These are phyloP conservation scores for Fereydounia khargensis DNA, from an alignment of 1,284 basidiomycete species.

Conservation along the genomic window DNA sequence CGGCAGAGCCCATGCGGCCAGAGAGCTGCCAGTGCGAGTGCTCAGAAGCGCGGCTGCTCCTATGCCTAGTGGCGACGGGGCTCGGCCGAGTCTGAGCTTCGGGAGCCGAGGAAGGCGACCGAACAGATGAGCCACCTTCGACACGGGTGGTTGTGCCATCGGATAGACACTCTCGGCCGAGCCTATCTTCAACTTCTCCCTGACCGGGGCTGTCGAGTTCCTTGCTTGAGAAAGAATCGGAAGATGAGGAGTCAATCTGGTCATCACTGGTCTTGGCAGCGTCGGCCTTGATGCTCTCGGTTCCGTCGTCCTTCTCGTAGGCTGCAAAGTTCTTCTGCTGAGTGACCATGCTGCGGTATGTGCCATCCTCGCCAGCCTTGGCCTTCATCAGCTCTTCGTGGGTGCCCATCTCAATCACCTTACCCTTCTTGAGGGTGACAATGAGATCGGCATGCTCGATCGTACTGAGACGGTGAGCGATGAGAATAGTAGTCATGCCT, in stretches of 20 bases:
- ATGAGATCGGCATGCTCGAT: constrained; percentile 53
- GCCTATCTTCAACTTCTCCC: no score
- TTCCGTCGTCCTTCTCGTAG: constrained; percentile 11
- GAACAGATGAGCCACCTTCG: constrained; percentile 11
- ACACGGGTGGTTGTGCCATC: constrained; percentile 22
- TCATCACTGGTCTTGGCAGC: not conserved
- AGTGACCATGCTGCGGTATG: constrained; percentile 49
- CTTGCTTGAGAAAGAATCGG: no score
- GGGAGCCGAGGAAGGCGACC: constrained; percentile 15
- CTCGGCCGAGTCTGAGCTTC: constrained; percentile 8
- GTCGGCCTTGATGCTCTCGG: not conserved
- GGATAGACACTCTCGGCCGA: constrained; percentile 2
- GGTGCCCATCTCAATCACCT: constrained; percentile 46
- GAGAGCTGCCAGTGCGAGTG: constrained; percentile 8
- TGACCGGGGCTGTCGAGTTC: no score
- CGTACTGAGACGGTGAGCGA: constrained; percentile 55
- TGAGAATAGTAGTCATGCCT: constrained; percentile 51
- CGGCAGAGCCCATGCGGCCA: constrained; percentile 8
- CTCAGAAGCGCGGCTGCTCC: constrained; percentile 21
- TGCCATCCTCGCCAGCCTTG: constrained; percentile 5
- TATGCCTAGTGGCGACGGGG: constrained; percentile 6
- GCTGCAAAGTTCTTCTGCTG: constrained; percentile 37
- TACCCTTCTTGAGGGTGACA: constrained; percentile 44
- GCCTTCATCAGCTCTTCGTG: constrained; percentile 41
- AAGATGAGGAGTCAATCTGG: no score